Percentiles rank a stretch among this genome's conserved stretches.
Evolutionary conservation across 169 alveolate genomes (phyloP).

Genomic region (Pseudocohnilembus persalinus): DNA sequence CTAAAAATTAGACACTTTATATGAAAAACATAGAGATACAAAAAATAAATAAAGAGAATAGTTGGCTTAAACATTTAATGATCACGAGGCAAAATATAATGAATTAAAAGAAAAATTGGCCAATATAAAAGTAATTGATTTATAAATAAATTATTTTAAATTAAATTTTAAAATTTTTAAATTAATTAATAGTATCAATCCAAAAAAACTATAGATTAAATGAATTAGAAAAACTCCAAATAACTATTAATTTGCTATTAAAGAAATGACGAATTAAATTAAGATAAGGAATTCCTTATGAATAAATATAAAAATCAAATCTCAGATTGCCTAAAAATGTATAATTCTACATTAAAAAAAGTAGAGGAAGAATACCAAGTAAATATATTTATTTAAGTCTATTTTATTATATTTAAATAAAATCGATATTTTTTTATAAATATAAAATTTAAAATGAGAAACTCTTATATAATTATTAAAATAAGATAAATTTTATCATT

Average conservation of each 20-base stretch:
- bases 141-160: too few species aligned
- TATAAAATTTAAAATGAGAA: too few species aligned
- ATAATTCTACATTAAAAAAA: constrained; percentile 19
- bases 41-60: constrained; percentile 19
- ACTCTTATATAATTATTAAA: too few species aligned
- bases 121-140: neutral
- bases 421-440: neutral
- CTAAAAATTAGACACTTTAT: neutral
- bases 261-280: constrained; percentile 28
- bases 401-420: too few species aligned
- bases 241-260: constrained; percentile 18
- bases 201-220: neutral
- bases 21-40: constrained; percentile 21
- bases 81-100: constrained; percentile 6
- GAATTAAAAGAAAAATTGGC: constrained; percentile 16
- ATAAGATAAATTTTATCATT: too few species aligned
- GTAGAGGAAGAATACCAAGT: constrained; percentile 41
- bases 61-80: neutral
- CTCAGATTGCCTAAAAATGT: neutral
- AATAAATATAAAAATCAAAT: constrained; percentile 10
- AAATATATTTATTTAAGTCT: too few species aligned
- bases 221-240: constrained; percentile 33
- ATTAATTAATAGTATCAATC: neutral
- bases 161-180: too few species aligned
- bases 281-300: constrained; percentile 1